Evolutionary conservation across 352 stramenopile species (phyloP), one percentile per base, ranked within the genome.

Genomic region (Pythium sp.): DNA sequence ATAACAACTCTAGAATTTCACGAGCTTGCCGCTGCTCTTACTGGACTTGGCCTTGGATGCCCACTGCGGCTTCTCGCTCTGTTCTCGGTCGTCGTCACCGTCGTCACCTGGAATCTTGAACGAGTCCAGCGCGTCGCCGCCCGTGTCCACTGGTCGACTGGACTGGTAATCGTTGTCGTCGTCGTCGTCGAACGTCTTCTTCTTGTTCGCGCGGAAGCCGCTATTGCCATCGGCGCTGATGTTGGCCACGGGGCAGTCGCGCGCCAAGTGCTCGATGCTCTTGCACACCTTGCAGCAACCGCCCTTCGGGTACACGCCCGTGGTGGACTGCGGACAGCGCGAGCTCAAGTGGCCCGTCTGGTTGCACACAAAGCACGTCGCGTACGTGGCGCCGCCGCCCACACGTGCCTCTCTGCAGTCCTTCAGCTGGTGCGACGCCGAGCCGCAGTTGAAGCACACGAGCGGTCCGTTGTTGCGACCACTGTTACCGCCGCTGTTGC

Each of bases 401-500:
- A 89, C 75, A 53, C 76, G 81, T 5, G 85, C 81, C 62, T 85
- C 79, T 12, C 67, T 76, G 53, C 91, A 97, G 72, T 94, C 82
- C 24, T 84, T 78, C 41, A 97, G 73, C 28, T 73, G 73, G 73
- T 97, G 91, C 63, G 83, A 74, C 30, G 62, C 66, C 3, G 78
- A 82, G 41, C 91, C 91, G 58, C 91, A 97, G 76, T 96, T 97
- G 75, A 95, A 97, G 64, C 91, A 97, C 32, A 96, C 77, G 22
- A 85, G 75, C 59, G 76, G 69, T 6, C 64, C 56, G 36, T 69
- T 68, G 54, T 69, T 72, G 11, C n/a, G 66, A 28, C 62, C 69
- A 28, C 68, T 63, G 59, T 58, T 72, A 51, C 74, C 66, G 55
- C 65, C 46, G 18, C 58, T 58, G 38, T 74, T 74, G 34, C 72